These are phyloP conservation scores for Parastagonospora nodorum DNA, from an alignment of 2,329 filamentous ascomycete species.

Conservation along the genomic window DNA sequence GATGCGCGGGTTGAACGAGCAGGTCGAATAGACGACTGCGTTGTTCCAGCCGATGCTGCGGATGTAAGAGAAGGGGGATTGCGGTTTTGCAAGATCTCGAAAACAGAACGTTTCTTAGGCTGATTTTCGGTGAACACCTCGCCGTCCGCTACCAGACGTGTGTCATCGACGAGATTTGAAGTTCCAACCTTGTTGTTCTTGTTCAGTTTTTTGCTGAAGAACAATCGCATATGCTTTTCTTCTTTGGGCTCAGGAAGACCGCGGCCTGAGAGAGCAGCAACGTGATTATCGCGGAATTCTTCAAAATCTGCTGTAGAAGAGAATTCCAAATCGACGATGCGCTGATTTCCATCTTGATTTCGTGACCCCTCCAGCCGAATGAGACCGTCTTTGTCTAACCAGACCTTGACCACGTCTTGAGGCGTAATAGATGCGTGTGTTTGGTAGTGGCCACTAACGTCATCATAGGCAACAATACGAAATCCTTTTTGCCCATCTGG, in stretches of 20 bases:
- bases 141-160: not conserved
- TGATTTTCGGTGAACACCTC: not conserved
- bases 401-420: conserved; percentile 12
- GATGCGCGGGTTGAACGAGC: conserved; percentile 14
- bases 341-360: conserved; percentile 4
- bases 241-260: not conserved
- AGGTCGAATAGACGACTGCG: conserved; percentile 5
- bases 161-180: conserved; percentile 3
- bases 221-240: conserved; percentile 7
- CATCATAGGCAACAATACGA: conserved; percentile 4
- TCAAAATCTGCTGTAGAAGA: conserved; percentile 7
- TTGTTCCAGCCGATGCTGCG: too few species aligned
- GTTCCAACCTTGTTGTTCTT: conserved; percentile 17
- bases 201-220: conserved; percentile 18
- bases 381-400: conserved; percentile 18
- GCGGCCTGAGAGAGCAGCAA: not conserved
- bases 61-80: too few species aligned
- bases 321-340: conserved; percentile 32
- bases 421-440: conserved; percentile 9
- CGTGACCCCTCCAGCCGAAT: conserved; percentile 27
- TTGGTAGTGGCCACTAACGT: not conserved
- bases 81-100: not conserved
- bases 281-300: conserved; percentile 10
- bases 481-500: not conserved
- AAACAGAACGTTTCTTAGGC: not conserved